Evolutionary conservation across 2,329 filamentous ascomycete species (phyloP).

Genomic region (Xenosphaeropsis pyriputrescens): DNA sequence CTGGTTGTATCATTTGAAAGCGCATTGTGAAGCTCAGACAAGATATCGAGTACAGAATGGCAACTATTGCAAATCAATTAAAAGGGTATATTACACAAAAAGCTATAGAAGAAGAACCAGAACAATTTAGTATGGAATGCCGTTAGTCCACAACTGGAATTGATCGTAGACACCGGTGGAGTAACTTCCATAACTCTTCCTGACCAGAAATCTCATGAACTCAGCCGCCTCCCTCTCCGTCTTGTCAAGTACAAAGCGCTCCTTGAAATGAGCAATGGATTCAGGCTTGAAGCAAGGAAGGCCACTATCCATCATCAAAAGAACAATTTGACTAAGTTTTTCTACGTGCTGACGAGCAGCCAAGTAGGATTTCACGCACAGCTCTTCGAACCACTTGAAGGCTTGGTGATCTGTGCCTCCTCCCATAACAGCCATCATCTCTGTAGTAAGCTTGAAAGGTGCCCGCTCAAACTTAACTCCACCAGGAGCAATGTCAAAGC

Average conservation of each 20-base stretch:
- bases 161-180: slow-evolving; percentile 94
- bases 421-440: slow-evolving; percentile 99
- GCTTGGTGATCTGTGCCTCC: slow-evolving; percentile 70
- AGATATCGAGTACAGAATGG: too few species aligned
- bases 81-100: too few species aligned
- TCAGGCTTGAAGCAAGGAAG: slow-evolving; percentile 97
- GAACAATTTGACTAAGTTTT: slow-evolving; percentile 79
- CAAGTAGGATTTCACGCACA: slow-evolving; percentile 91
- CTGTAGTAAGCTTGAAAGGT: slow-evolving; percentile 91
- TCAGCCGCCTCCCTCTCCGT: slow-evolving; percentile 87
- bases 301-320: slow-evolving; percentile 91
- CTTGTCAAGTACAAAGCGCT: slow-evolving; percentile 85
- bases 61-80: too few species aligned
- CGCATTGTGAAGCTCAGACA: too few species aligned
- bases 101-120: too few species aligned
- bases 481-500: slow-evolving; percentile 95
- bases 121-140: slow-evolving; percentile 59
- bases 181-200: slow-evolving; percentile 80
- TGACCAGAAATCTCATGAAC: slow-evolving; percentile 79
- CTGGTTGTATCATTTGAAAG: too few species aligned
- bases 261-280: slow-evolving; percentile 81
- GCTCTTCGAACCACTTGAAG: slow-evolving; percentile 92
- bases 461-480: slow-evolving; percentile 96
- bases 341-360: slow-evolving; percentile 75
- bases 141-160: slow-evolving; percentile 94